Conservation (phyloP, 345 rosid genomes). For the Lepidium aucheri region DNA sequence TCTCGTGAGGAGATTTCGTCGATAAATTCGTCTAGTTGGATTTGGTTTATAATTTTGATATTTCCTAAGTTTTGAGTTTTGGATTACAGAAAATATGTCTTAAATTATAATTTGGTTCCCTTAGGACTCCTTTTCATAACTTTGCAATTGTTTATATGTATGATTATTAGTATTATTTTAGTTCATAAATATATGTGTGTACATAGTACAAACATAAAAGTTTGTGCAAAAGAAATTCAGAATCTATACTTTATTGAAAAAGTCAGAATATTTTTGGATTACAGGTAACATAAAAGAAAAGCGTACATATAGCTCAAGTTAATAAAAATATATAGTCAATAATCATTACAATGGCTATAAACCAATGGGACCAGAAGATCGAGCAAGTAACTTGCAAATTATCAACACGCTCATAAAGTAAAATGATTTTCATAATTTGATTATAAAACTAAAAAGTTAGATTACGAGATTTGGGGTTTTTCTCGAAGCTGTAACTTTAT, state of each 20-base stretch:
- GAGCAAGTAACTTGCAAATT: background rate
- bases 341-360: background rate
- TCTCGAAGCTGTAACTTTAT: conserved; percentile 11
- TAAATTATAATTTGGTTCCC: no score
- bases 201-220: background rate
- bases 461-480: conserved; percentile 9
- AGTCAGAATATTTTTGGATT: background rate
- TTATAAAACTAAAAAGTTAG: background rate
- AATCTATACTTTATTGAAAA: background rate
- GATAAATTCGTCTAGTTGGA: no score
- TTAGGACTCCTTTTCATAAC: no score
- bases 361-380: background rate
- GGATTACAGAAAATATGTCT: no score
- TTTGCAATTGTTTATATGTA: no score
- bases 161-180: no score
- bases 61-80: no score
- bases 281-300: background rate
- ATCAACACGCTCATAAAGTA: background rate
- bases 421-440: background rate
- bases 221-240: background rate
- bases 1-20: no score
- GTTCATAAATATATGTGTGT: no score
- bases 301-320: background rate
- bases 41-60: no score
- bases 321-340: background rate